phyloP scores from a whole-genome alignment of 2,329 filamentous ascomycete species.

The Microascus cirrosus region DNA sequence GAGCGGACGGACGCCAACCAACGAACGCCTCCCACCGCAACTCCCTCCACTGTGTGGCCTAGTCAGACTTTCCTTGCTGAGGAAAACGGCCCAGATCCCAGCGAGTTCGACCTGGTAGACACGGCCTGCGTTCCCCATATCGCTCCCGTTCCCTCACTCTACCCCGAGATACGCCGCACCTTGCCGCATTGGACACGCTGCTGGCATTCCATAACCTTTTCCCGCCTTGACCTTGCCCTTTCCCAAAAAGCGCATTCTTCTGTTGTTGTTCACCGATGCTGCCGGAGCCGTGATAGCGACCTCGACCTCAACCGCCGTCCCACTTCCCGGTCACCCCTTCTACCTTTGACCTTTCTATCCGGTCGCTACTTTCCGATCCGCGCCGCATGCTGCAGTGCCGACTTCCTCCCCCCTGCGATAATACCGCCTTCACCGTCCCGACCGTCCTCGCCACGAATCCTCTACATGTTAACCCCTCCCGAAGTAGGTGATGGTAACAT shows the following conservation, averaged over 20 bases:
- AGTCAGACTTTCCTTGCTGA: not conserved
- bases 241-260: not conserved
- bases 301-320: not conserved
- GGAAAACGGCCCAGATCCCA: not conserved
- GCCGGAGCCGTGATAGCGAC: not conserved
- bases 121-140: not conserved
- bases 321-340: not conserved
- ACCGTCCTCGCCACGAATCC: not conserved
- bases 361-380: not conserved
- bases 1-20: not conserved
- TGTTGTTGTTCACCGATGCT: not conserved
- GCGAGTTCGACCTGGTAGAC: not conserved
- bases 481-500: conserved; percentile 4
- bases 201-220: not conserved
- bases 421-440: not conserved
- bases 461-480: not conserved
- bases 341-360: not conserved
- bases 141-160: not conserved
- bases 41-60: not conserved
- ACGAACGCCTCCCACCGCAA: not conserved
- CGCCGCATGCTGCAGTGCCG: not conserved
- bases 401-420: not conserved
- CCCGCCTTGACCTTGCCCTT: not conserved
- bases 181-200: not conserved
- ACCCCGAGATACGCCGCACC: not conserved